Base-by-base conservation (phyloP, 257 asterid species). In the Knoxia roxburghii region DNA sequence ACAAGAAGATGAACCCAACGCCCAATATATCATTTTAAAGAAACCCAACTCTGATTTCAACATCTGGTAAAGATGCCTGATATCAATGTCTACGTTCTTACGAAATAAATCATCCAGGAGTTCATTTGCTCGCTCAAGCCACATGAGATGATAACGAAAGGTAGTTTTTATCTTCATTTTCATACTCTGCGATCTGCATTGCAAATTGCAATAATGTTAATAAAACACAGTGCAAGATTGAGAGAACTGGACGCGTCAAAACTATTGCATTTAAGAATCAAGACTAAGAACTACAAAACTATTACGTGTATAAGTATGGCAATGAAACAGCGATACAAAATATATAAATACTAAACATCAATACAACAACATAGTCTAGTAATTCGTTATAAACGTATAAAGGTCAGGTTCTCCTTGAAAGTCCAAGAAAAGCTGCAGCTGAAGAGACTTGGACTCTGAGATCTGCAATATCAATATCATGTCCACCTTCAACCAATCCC, bases 401-500 rank as follows among this genome's bases (percentile, higher is more conserved):
- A 70, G 72, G 67, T 69, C 78, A 89, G 46, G 68, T 68, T 61
- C 73, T 82, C 86, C 87, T 86, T 8, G 95, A 72, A 51, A 94
- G 95, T 65, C 89, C 86, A 43, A 94, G 94, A 81, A 94, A 94
- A 67, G 87, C 99, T 45, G 78, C 84, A 26, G 95, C 96, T 2
- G 96, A 86, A 5, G 99, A 80, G 64, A 94, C 65, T 75, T 90
- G 96, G 63, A 85, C 97, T 75, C 77, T 83, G 72, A 94, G 91
- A 83, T 94, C 99, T 69, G 97, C 96, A 73, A 90, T 78, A 81
- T 94, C 99, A 78, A 94, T 55, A 72, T 90, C 99, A 67, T 94
- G 97, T n/a, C 99, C 99, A 60, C 99, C 99, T 87, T 94, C 97
- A 59, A 90, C 96, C 77, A 94, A 85, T 79, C 97, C 96, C 92